phyloP scores from a whole-genome alignment of 2,329 filamentous ascomycete genomes.

The Ophiostoma novo-ulmi region DNA sequence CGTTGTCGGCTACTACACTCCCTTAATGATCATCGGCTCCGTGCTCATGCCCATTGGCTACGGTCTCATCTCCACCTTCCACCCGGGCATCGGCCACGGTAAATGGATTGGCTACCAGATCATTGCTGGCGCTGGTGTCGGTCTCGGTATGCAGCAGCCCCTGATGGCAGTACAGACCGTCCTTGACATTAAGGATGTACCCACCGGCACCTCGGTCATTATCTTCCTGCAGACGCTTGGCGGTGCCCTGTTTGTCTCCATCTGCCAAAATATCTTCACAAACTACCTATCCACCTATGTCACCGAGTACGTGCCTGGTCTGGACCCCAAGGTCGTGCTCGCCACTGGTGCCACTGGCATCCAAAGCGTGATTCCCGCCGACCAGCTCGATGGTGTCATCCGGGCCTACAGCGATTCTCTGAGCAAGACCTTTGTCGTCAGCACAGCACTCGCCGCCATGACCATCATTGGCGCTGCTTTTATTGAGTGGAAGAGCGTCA shows the following conservation, averaged over 20 bases:
- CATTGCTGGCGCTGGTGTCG: slow-evolving; percentile 39
- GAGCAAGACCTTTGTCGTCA: slow-evolving; percentile 33
- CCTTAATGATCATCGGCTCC: slow-evolving; percentile 35
- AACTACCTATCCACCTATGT: slow-evolving; percentile 37
- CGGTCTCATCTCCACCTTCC: slow-evolving; percentile 52
- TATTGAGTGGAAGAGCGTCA: slow-evolving; percentile 45
- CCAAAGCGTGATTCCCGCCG: slow-evolving; percentile 22
- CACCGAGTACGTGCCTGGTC: slow-evolving; percentile 29
- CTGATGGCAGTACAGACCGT: slow-evolving; percentile 41
- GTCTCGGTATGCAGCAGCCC: slow-evolving; percentile 39
- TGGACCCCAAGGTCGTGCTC: slow-evolving; percentile 29
- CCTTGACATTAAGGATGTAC: slow-evolving; percentile 38
- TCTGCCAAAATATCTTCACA: slow-evolving; percentile 41
- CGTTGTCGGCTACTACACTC: slow-evolving; percentile 38
- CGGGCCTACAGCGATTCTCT: slow-evolving; percentile 36
- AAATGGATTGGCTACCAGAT: slow-evolving; percentile 46
- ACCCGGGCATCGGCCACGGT: slow-evolving; percentile 40
- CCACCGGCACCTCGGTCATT: slow-evolving; percentile 38
- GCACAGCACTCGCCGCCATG: slow-evolving; percentile 37
- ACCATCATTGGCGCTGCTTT: slow-evolving; percentile 33
- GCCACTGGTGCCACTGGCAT: slow-evolving; percentile 31
- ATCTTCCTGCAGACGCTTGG: slow-evolving; percentile 38
- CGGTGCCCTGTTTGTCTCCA: slow-evolving; percentile 38
- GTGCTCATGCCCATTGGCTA: slow-evolving; percentile 42
- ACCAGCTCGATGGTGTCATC: slow-evolving; percentile 24